Evolutionary conservation across 164 flowering plant species (phyloP).

Genomic region (Berberis thunbergii): DNA sequence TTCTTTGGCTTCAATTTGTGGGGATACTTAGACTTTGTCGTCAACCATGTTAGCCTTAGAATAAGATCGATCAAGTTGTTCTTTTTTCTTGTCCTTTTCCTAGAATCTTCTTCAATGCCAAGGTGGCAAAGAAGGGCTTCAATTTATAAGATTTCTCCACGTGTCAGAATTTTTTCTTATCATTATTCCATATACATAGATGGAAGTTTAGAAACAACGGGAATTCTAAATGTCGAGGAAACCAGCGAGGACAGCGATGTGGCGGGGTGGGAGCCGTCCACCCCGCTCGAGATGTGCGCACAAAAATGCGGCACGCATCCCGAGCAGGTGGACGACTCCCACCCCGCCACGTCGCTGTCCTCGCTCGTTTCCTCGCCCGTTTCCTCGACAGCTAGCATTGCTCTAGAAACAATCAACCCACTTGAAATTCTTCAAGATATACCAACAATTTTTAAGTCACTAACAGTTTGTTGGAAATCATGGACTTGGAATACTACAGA

Average conservation of each 20-base stretch:
- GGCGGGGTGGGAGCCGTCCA: too few species aligned
- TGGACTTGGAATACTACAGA: neutral
- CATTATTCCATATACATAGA: neutral
- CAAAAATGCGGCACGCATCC: too few species aligned
- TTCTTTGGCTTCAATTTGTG: conserved; percentile 1
- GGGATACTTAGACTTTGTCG: neutral
- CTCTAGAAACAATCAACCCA: conserved; percentile 1
- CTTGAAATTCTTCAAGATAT: neutral
- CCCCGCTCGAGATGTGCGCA: too few species aligned
- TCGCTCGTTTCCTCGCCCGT: too few species aligned
- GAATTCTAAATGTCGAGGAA: too few species aligned
- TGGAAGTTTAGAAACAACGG: neutral
- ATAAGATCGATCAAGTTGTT: neutral
- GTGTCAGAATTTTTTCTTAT: neutral
- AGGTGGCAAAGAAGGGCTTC: conserved; percentile 3
- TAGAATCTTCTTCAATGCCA: conserved; percentile 5
- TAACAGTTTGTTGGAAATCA: neutral
- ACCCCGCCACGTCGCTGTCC: too few species aligned
- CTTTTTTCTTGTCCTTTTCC: neutral
- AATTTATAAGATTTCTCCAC: neutral
- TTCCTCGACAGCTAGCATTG: too few species aligned
- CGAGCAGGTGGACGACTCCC: too few species aligned
- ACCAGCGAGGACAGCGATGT: too few species aligned
- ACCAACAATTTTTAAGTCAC: neutral
- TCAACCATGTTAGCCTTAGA: conserved; percentile 1